Evolutionary conservation across 2,329 filamentous ascomycete species (phyloP), one percentile per base, ranked within the genome.

Genomic region (Penicillium sp.): DNA sequence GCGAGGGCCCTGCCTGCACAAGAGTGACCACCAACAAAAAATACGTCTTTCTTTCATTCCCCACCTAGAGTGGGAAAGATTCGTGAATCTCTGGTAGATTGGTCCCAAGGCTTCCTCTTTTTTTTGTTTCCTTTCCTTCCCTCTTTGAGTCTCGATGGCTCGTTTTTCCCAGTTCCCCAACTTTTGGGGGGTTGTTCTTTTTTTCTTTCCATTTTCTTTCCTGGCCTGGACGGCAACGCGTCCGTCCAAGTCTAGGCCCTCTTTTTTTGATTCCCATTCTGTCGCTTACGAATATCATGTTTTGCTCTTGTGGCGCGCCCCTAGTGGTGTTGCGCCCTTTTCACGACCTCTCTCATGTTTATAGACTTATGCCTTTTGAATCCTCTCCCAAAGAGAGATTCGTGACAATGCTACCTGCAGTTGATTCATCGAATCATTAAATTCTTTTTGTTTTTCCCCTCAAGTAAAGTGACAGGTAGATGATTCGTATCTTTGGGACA

Each of bases 31-130:
- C 33, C 43, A 39, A 13, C 26, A 29, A 46, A 42, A 34, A 34
- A 35, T 6, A 32, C 7, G 29, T 32, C 8, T 32, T 32, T 32
- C 29, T 18, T 39, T 41, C 26, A 25, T 8, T 42, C 9, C 9
- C 40, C 29, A 12, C 29, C 36, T 4, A 13, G n/a, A 24, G 29
- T 33, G 40, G 40, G 25, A 24, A 25, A 4, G 36, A 38, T 38
- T 9, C 24, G 3, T 50, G 47, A 32, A 52, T 54, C 57, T 60
- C 53, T 57, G 57, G 57, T 55, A 58, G 51, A 59, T 58, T 60
- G 52, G 46, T 48, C 46, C 46, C 45, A 39, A 38, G 36, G 43
- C 43, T 9, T 26, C 24, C 25, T 36, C 32, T 26, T 41, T n/a
- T 13, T 27, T 33, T 32, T 32, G 3, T 5, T 3, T 32, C 11